Evolutionary conservation across 441 rosid species (phyloP).

Genomic region (Geranium incanum): DNA sequence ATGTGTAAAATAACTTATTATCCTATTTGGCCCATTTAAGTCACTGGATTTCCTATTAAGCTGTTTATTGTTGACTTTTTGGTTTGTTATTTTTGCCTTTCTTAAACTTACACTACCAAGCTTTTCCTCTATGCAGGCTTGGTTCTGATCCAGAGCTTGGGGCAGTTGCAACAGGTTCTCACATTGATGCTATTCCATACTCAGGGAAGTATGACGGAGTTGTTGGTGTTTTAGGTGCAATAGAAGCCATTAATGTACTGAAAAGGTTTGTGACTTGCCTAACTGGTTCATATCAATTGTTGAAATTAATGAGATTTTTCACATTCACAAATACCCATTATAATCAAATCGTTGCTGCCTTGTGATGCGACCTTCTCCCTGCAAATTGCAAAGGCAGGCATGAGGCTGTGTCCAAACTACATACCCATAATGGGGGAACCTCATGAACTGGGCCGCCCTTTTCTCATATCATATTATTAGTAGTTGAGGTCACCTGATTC

Average conservation of each 20-base stretch:
- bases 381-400: no score
- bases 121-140: slow-evolving; percentile 40
- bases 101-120: background rate
- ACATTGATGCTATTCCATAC: slow-evolving; percentile 89
- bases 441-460: no score
- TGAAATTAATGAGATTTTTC: background rate
- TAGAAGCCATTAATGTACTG: slow-evolving; percentile 77
- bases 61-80: background rate
- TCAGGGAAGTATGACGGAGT: slow-evolving; percentile 93
- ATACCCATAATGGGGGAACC: no score
- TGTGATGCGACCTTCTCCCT: background rate
- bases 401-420: no score
- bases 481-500: background rate
- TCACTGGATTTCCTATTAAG: background rate
- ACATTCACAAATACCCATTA: background rate
- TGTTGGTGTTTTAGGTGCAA: slow-evolving; percentile 88
- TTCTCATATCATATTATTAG: background rate
- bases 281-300: slow-evolving; percentile 9
- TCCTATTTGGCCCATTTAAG: background rate
- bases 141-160: slow-evolving; percentile 60
- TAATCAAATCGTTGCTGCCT: background rate
- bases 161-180: slow-evolving; percentile 83
- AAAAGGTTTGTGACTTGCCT: slow-evolving; percentile 41
- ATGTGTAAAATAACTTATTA: background rate
- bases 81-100: background rate